Evolutionary conservation across 2,329 filamentous ascomycete genomes (phyloP), one percentile per base, ranked within the genome.

Genomic region (Atkinsonella texensis): DNA sequence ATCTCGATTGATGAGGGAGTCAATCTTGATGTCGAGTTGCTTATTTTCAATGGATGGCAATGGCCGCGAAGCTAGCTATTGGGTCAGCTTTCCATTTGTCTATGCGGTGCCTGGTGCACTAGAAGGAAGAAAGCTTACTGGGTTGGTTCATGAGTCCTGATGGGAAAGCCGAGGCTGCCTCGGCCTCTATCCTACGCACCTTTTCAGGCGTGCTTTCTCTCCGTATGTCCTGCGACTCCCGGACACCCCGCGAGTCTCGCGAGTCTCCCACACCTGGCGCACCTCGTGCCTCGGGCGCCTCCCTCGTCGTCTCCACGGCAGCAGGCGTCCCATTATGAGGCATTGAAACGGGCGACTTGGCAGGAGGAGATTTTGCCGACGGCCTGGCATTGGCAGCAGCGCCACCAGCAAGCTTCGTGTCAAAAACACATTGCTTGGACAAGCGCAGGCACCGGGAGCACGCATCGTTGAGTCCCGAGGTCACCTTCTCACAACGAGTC

Each of bases 381-480:
- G 45, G 13, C 3, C 38, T 47, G 4, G 17, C 17, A 12, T 17
- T 32, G 9, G 17, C 11, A 28, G 42, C 13, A 20, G 20, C 42
- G 6, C 9, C n/a, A 12, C 17, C 32, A 2, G 49, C 43, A 10
- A 17, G n/a, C 40, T 51, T 51, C 10, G 44, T 28, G 13, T 52
- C 50, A 38, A 52, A 52, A 12, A 52, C n/a, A 42, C 50, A 52
- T n/a, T 44, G 50, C 45, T 52, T 52, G 9, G 32, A 40, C 38
- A 48, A 28, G 18, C 50, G 50, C 10, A 48, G 12, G 31, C 50
- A 52, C 12, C 50, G 40, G 2, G 39, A 46, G 23, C 50, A 52
- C 6, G 40, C 32, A 28, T 52, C 50, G 12, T 39, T 46, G 13
- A 46, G 44, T 9, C 8, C 50, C 33, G 45, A 33, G 4, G 32